Base-by-base conservation (phyloP, 2,329 filamentous ascomycete species). In the Hymenotorrendiella dingleyae region DNA sequence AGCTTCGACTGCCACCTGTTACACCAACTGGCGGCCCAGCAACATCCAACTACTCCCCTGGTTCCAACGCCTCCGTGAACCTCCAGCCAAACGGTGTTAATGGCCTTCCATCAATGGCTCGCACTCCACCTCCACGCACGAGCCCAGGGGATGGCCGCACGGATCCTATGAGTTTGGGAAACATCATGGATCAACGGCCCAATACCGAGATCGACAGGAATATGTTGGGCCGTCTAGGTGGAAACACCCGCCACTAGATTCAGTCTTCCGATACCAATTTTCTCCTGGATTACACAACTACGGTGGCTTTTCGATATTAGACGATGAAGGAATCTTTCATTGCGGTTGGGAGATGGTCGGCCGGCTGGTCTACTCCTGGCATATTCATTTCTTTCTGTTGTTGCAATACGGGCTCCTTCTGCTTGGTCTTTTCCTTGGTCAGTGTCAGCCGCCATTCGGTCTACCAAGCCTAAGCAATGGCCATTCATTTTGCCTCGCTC, bases 121-220 rank as follows among this genome's bases (percentile, higher is more conserved):
- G 51, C 38, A 62, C 56, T 19, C 57, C 59, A 20, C 60, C 59
- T 10, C 49, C 56, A 32, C 48, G 58, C 7, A 49, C 53, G 14
- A 61, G 56, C 43, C 55, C 55, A 10, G 53, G 54, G 14, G 56
- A 55, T 20, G 46, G 45, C 6, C 43, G 58, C 35, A 22, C 46
- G 10, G 59, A 62, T 53, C 59, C 58, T 2, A 63, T 63, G 60
- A 53, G 54, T 30, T 41, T 63, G 10, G 55, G 56, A 7, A 61
- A 50, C 34, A 59, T 62, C 27, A 58, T 63, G 56, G 59, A 58
- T 36, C 52, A 52, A 30, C 41, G 55, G 47, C 54, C 54, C n/a
- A 54, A 59, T 37, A 52, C 49, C 4, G 58, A 58, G 36, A 56
- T 62, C 33, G 59, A 62, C 41, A 47, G 55, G 37, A 53, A 46